Evolutionary conservation across 768 basidiomycete genomes (phyloP), one percentile per base, ranked within the genome.

Genomic region (Trametes coccinea): DNA sequence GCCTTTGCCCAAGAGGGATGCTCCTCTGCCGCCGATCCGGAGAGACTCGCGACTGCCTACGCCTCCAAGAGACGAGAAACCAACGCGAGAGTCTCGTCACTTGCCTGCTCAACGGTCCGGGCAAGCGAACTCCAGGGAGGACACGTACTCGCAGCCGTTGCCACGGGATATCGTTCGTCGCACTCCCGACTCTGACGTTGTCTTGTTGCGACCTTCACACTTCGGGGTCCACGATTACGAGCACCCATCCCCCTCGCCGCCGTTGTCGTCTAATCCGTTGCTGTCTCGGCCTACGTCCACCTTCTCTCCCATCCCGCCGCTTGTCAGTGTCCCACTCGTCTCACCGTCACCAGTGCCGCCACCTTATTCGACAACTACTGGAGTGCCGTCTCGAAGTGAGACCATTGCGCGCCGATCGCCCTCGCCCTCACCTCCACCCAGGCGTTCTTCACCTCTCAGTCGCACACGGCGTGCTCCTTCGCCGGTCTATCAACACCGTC

Each of bases 221-320:
- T 60, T 56, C 49, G 34, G 37, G 2, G 45, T 33, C 11, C 41
- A 44, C 17, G 53, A 50, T 6, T 54, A 63, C 30, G 46, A 63
- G 31, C 43, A 63, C 2, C 9, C 55, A 5, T 56, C 53, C 4
- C 64, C 65, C 3, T 62, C 65, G 7, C 61, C 64, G 33, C 56
- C 64, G 30, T 56, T 62, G 41, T 54, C 60, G 29, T 57, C 64
- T 33, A 58, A 60, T 29, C 44, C 59, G 4, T 34, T 61, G 4
- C 51, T 60, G 11, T 49, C 55, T 7, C 54, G 59, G 13, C 63
- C 60, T 9, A 64, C 63, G 10, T 64, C 59, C n/a, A 45, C 59
- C 13, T 50, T 55, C 45, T 62, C 61, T 10, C 50, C 53, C 44
- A 48, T 58, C 41, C 49, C 51, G 2, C 45, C 61, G 8, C 46